Conservation (phyloP, 192 early-diverging fungal species). For the Backusella liffmaniae region DNA sequence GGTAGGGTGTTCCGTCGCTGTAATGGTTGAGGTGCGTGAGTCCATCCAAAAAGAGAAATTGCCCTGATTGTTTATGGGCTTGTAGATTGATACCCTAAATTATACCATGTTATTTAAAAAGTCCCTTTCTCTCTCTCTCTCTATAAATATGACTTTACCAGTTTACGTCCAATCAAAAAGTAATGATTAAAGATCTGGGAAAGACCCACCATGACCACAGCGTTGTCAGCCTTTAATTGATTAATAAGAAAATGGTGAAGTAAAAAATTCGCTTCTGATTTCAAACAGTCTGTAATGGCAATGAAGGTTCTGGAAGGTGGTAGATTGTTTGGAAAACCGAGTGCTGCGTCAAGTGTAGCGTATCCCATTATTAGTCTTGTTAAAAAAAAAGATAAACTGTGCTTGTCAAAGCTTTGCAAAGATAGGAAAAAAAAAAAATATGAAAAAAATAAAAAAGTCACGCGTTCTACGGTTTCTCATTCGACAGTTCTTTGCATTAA, state of each 20-base stretch:
- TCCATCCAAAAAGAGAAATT: slow-evolving; percentile 55
- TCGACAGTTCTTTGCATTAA: neutral
- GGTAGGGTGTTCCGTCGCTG: slow-evolving; percentile 29
- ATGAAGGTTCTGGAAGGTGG: slow-evolving; percentile 44
- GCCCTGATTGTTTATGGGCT: slow-evolving; percentile 41
- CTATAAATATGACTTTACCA: slow-evolving; percentile 28
- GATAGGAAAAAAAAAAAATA: neutral
- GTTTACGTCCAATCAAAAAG: slow-evolving; percentile 53
- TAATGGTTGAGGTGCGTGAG: slow-evolving; percentile 53
- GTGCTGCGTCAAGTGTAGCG: slow-evolving; percentile 42
- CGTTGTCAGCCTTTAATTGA: slow-evolving; percentile 52
- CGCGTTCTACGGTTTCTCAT: neutral
- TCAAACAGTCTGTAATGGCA: slow-evolving; percentile 55
- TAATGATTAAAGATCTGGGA: slow-evolving; percentile 62
- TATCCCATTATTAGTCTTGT: slow-evolving; percentile 41
- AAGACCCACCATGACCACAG: slow-evolving; percentile 55
- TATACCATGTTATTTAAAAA: too few species aligned
- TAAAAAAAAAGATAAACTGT: neutral
- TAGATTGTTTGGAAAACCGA: slow-evolving; percentile 45
- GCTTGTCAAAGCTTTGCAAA: neutral
- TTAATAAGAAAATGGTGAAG: slow-evolving; percentile 63
- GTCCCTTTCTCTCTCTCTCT: neutral
- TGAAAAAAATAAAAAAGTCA: neutral
- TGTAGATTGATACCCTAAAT: slow-evolving; percentile 53
- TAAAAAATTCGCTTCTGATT: slow-evolving; percentile 57